Conservation (phyloP, 108 stramenopile species). For the Cyclotella atomus region DNA sequence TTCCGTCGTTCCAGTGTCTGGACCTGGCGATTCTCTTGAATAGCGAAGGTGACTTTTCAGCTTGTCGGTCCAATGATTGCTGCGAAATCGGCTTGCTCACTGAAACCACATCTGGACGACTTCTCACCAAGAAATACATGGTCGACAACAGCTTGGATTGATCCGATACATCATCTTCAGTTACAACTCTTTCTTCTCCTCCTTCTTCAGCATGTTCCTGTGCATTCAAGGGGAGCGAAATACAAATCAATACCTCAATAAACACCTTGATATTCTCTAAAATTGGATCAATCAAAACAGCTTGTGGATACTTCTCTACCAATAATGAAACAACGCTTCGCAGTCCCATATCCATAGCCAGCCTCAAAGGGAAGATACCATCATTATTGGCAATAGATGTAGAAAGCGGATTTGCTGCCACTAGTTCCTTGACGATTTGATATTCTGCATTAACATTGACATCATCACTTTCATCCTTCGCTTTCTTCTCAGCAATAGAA, state of each 20-base stretch:
- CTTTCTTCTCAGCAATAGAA: not conserved
- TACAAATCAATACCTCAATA: constrained; percentile 12
- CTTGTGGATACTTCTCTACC: constrained; percentile 19
- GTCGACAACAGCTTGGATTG: constrained; percentile 3
- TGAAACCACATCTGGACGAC: constrained; percentile 15
- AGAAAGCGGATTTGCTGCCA: constrained; percentile 4
- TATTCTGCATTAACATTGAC: not conserved
- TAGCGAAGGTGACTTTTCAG: not conserved
- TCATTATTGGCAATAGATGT: constrained; percentile 14
- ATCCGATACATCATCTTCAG: too few relatives aligned
- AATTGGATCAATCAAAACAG: constrained; percentile 22
- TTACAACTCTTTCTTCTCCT: not conserved
- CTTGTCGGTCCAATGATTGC: not conserved
- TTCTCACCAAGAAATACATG: constrained; percentile 14
- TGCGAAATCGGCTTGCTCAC: not conserved
- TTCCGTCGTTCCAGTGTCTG: not conserved
- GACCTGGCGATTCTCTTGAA: not conserved
- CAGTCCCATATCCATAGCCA: constrained; percentile 39
- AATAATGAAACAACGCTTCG: constrained; percentile 6
- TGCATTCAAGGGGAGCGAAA: constrained; percentile 1
- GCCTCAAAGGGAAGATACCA: constrained; percentile 17
- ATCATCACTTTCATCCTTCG: not conserved
- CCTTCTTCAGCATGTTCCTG: not conserved
- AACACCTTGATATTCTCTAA: constrained; percentile 30
- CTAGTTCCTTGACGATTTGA: not conserved